A percentile compares a stretch with the other conserved stretches of the same genome.
Evolutionary conservation across 108 stramenopile genomes (phyloP).

Genomic region (Fistulifera solaris): DNA sequence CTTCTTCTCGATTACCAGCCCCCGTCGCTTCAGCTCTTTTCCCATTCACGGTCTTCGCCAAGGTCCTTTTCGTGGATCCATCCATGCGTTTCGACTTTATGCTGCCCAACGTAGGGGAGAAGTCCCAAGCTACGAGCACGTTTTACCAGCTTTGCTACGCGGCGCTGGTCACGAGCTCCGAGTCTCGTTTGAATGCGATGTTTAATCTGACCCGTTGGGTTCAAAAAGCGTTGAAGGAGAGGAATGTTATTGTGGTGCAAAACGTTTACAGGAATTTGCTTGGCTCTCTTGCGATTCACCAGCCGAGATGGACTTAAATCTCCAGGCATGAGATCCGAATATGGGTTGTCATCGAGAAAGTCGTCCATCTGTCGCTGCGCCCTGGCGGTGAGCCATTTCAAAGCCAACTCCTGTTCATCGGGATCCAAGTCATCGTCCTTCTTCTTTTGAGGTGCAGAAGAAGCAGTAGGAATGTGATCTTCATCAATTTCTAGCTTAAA

Average conservation of each 20-base stretch:
- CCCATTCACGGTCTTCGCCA: slow-evolving; percentile 43
- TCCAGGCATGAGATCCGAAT: slow-evolving; percentile 59
- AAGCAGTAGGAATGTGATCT: slow-evolving; percentile 39
- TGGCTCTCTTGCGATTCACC: slow-evolving; percentile 64
- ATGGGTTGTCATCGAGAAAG: slow-evolving; percentile 53
- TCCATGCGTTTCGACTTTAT: slow-evolving; percentile 65
- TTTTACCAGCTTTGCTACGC: slow-evolving; percentile 69
- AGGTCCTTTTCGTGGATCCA: slow-evolving; percentile 47
- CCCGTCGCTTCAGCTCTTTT: slow-evolving; percentile 38
- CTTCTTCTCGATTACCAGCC: slow-evolving; percentile 20
- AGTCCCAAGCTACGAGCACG: slow-evolving; percentile 68
- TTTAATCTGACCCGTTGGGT: slow-evolving; percentile 76
- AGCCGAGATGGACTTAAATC: slow-evolving; percentile 63
- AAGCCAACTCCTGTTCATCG: slow-evolving; percentile 35
- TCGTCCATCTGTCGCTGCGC: slow-evolving; percentile 39
- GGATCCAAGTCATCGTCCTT: slow-evolving; percentile 22
- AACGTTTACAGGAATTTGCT: slow-evolving; percentile 42
- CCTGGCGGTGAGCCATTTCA: slow-evolving; percentile 40
- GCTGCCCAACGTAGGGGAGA: slow-evolving; percentile 68
- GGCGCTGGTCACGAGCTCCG: slow-evolving; percentile 79
- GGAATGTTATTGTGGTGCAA: slow-evolving; percentile 79
- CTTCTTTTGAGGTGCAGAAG: slow-evolving; percentile 4
- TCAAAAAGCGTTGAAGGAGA: slow-evolving; percentile 55
- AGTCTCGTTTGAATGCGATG: slow-evolving; percentile 64
- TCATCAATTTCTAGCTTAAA: slow-evolving; percentile 35